A percentile compares a stretch with the other conserved stretches of the same genome.
Conservation (phyloP, 768 basidiomycete species). For the Auricularia sp. region DNA sequence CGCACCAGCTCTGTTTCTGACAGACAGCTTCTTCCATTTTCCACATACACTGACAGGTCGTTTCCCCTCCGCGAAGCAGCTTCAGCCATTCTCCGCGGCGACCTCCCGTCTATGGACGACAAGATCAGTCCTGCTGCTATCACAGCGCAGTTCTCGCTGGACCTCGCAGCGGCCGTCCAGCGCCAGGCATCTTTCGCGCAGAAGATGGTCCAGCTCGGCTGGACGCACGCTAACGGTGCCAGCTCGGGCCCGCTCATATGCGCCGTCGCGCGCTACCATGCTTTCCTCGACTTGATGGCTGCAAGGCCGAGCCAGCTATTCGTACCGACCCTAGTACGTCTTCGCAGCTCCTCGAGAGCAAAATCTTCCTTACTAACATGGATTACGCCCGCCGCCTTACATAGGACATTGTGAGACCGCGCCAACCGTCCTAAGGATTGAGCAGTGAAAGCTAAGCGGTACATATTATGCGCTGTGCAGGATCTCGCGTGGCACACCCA, state of each 20-base stretch:
- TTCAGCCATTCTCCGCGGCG: neutral
- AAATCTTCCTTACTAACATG: no score
- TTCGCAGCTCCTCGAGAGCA: neutral
- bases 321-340: conserved; percentile 11
- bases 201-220: conserved; percentile 8
- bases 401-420: neutral
- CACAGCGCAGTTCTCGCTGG: neutral
- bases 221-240: conserved; percentile 7
- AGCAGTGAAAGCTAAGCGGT: no score
- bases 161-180: conserved; percentile 8
- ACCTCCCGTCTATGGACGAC: neutral
- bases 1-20: no score
- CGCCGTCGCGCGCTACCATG: conserved; percentile 11
- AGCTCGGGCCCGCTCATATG: conserved; percentile 4
- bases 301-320: conserved; percentile 5
- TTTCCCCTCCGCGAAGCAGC: neutral
- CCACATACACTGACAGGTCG: neutral
- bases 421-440: no score
- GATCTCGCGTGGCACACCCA: conserved; percentile 14
- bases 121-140: no score
- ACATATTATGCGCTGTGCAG: neutral
- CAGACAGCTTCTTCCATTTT: neutral
- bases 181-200: conserved; percentile 10
- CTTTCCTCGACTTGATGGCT: conserved; percentile 12
- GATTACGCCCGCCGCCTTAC: no score